A percentile compares a stretch with the other conserved stretches of the same genome.
phyloP scores from a whole-genome alignment of 495 filamentous ascomycete species.

The Penicillium canariense region DNA sequence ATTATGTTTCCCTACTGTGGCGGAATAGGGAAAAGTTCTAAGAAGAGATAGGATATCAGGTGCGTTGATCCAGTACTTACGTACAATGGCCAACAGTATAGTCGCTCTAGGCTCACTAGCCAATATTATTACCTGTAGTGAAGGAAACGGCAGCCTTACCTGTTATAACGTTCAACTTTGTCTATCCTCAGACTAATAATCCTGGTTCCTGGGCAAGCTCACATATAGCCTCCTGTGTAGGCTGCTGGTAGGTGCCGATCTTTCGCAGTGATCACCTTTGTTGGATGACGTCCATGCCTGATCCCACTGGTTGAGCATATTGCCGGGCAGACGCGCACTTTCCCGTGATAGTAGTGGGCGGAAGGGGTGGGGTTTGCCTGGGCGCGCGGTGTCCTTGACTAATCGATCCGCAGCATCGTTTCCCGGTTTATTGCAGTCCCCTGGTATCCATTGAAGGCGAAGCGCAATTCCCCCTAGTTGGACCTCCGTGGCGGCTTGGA shows the following conservation, averaged over 20 bases:
- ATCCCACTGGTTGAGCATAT: slow-evolving; percentile 11
- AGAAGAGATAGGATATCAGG: too few species aligned
- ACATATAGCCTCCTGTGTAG: slow-evolving; percentile 20
- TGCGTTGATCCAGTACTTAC: too few species aligned
- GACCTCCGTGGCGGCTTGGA: slow-evolving; percentile 15
- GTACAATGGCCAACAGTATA: too few species aligned
- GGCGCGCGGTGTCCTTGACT: slow-evolving; percentile 8
- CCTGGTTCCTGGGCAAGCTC: slow-evolving; percentile 11
- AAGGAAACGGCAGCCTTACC: too few species aligned
- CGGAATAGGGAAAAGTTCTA: too few species aligned
- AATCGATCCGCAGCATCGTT: slow-evolving; percentile 15
- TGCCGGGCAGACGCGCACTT: slow-evolving; percentile 1
- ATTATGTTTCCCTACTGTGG: too few species aligned
- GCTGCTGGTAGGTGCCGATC: slow-evolving; percentile 18
- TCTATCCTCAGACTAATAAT: too few species aligned
- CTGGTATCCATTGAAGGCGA: slow-evolving; percentile 21
- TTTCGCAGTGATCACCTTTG: slow-evolving; percentile 13
- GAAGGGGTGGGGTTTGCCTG: slow-evolving; percentile 19
- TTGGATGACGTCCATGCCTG: slow-evolving; percentile 14
- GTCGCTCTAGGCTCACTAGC: too few species aligned
- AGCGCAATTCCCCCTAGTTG: slow-evolving; percentile 9
- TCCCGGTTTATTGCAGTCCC: slow-evolving; percentile 8
- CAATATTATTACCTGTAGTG: too few species aligned
- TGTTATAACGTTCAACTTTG: too few species aligned
- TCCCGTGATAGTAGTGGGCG: slow-evolving; percentile 16